phyloP scores from a whole-genome alignment of 768 basidiomycete species.

The Sistotremastrum suecicum region DNA sequence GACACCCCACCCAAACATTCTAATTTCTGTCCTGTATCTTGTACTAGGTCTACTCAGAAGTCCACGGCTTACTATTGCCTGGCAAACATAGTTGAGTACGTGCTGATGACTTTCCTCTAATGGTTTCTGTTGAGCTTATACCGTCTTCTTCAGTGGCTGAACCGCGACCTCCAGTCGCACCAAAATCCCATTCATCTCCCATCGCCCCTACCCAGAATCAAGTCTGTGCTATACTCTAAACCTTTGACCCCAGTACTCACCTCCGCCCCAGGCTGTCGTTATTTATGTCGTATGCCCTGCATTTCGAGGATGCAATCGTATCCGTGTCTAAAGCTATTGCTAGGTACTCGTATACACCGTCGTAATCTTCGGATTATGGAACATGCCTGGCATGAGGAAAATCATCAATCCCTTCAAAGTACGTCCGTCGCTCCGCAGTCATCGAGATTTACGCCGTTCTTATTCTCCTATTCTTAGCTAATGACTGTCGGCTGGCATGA shows the following conservation, averaged over 20 bases:
- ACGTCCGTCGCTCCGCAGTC: background rate
- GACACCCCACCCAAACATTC: too few relatives aligned
- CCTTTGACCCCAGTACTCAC: conserved; percentile 13
- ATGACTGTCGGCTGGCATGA: conserved; percentile 87
- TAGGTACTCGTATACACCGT: conserved; percentile 79
- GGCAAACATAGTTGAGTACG: too few relatives aligned
- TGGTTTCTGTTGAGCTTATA: too few relatives aligned
- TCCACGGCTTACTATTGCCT: too few relatives aligned
- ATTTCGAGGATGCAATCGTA: background rate
- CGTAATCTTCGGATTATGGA: conserved; percentile 80
- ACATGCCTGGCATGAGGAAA: conserved; percentile 65
- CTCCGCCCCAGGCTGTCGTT: conserved; percentile 42
- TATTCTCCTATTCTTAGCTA: conserved; percentile 18
- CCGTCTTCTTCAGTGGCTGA: too few relatives aligned
- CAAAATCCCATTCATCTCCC: conserved; percentile 23
- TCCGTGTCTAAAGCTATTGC: conserved; percentile 2
- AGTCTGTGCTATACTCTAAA: conserved; percentile 25
- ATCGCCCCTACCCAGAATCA: conserved; percentile 59
- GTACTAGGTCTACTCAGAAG: too few relatives aligned
- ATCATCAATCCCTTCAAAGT: conserved; percentile 69
- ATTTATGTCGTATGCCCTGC: conserved; percentile 50
- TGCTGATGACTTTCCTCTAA: too few relatives aligned
- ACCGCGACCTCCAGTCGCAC: conserved; percentile 21
- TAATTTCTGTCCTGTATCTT: too few relatives aligned
- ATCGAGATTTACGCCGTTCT: background rate